These are phyloP conservation scores for Debaryomycetaceae sp. DNA, from an alignment of 1,139 yeast species.

Conservation along the genomic window DNA sequence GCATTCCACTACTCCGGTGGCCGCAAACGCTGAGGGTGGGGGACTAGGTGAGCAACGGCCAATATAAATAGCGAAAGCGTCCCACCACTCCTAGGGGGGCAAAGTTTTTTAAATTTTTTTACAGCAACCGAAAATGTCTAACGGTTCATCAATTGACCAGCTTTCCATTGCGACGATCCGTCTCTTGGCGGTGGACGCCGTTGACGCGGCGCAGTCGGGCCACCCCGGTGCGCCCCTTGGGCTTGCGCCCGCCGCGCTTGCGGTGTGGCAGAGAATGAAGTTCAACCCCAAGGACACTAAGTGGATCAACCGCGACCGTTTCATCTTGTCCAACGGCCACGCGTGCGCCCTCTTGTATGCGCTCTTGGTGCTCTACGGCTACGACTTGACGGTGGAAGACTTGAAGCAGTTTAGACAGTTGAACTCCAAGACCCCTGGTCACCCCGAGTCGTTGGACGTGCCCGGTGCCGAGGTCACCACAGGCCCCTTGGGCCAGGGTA, in stretches of 20 bases:
- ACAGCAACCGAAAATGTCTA: slow-evolving; percentile 9
- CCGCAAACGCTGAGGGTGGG: not conserved
- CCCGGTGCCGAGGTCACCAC: slow-evolving; percentile 98
- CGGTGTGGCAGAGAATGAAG: slow-evolving; percentile 77
- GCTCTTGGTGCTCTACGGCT: slow-evolving; percentile 82
- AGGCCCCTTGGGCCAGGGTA: slow-evolving; percentile 99
- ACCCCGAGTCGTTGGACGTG: slow-evolving; percentile 74
- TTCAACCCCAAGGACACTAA: slow-evolving; percentile 88
- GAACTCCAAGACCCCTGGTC: slow-evolving; percentile 93
- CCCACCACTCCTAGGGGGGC: not conserved
- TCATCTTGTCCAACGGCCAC: slow-evolving; percentile 94
- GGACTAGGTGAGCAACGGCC: not conserved
- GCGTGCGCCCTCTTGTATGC: slow-evolving; percentile 91
- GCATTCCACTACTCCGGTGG: slow-evolving; percentile 7
- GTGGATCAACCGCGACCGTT: slow-evolving; percentile 95
- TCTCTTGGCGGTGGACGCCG: slow-evolving; percentile 84
- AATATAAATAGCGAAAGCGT: not conserved
- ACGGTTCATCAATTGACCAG: slow-evolving; percentile 61
- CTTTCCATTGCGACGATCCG: slow-evolving; percentile 87
- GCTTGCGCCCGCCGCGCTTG: slow-evolving; percentile 69
- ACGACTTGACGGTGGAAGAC: slow-evolving; percentile 77
- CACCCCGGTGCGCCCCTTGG: slow-evolving; percentile 99
- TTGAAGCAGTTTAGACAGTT: slow-evolving; percentile 89
- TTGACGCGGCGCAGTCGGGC: slow-evolving; percentile 88
- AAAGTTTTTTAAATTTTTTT: slow-evolving; percentile 1